Base-by-base conservation (phyloP, 345 rosid genomes). In the Syzygium grande region DNA sequence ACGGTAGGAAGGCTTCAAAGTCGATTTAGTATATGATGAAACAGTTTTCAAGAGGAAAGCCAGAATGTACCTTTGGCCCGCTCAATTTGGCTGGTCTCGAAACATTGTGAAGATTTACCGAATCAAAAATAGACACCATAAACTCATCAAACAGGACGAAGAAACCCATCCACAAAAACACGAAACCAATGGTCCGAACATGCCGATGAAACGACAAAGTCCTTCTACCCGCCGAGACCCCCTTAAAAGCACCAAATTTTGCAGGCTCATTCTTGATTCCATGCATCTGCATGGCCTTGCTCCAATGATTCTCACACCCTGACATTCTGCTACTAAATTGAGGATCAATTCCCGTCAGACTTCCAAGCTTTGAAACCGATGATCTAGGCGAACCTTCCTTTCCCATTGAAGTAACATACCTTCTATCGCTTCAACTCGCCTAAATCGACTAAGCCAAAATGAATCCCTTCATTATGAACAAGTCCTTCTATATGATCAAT, bases 141-240 rank as follows among this genome's bases (percentile, higher is more conserved):
- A 94, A 86, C 54, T 97, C 91, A 92, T 96, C 99, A 80, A 95
- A 92, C 89, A 93, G 78, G 90, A 95, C 90, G 84, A 96, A 87
- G 84, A 93, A 92, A 86, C 90, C 88, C 84, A 93, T 85, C 87
- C 93, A 88, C 9, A 89, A 88, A 52, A 98, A 87, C 91, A 93
- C 89, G 52, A 89, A 88, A 88, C 90, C 91, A 87, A 95, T 86
- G 2, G 92, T 92, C 89, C 89, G 88, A 65, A 91, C 89, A 91
- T 95, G 91, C 88, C 85, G 91, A 52, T 88, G 93, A 87, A 94
- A 90, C 96, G 94, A 94, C 43, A 58, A 51, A 30, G 93, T 93
- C 90, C 92, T 94, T 87, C 94, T 96, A 90, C 92, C 94, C 52
- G 88, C 87, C 85, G 90, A 86, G 90, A 88, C 90, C 77, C 93